These are phyloP conservation scores for Hygrocybe punicea DNA, from an alignment of 768 basidiomycete species.

Conservation along the genomic window DNA sequence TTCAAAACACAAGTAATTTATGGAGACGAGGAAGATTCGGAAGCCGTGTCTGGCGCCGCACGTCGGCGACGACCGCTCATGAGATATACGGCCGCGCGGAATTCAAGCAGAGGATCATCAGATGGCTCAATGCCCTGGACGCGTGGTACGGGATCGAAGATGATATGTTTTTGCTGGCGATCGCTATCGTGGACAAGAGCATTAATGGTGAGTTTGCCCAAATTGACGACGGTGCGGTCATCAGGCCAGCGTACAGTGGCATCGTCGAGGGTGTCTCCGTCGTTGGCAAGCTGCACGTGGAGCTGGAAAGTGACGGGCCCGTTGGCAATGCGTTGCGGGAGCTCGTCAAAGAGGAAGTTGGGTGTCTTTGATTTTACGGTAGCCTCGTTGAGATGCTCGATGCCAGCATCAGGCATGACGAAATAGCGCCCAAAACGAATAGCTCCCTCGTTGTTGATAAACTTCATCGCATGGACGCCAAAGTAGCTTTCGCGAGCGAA, in stretches of 20 bases:
- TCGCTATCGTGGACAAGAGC: slow-evolving; percentile 11
- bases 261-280: slow-evolving; percentile 18
- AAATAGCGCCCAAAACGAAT: slow-evolving; percentile 16
- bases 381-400: slow-evolving; percentile 17
- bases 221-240: slow-evolving; percentile 14
- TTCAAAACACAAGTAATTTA: too few species aligned
- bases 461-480: slow-evolving; percentile 18
- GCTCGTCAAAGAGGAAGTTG: slow-evolving; percentile 19
- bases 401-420: slow-evolving; percentile 17
- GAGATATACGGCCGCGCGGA: slow-evolving; percentile 21
- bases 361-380: slow-evolving; percentile 12
- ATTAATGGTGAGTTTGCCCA: slow-evolving; percentile 15
- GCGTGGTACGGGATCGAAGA: slow-evolving; percentile 21
- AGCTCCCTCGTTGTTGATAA: slow-evolving; percentile 14
- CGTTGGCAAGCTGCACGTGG: slow-evolving; percentile 17
- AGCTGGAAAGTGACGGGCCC: slow-evolving; percentile 16
- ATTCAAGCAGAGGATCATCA: slow-evolving; percentile 17
- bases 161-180: slow-evolving; percentile 16
- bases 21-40: too few species aligned
- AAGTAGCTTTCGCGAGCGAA: slow-evolving; percentile 16
- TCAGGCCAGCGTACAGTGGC: slow-evolving; percentile 20
- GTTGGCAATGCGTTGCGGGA: slow-evolving; percentile 9
- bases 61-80: slow-evolving; percentile 19
- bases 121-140: slow-evolving; percentile 16
- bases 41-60: slow-evolving; percentile 14